These are phyloP conservation scores for Rhodosporidiobolus sp. DNA, from an alignment of 768 basidiomycete species.

Conservation along the genomic window DNA sequence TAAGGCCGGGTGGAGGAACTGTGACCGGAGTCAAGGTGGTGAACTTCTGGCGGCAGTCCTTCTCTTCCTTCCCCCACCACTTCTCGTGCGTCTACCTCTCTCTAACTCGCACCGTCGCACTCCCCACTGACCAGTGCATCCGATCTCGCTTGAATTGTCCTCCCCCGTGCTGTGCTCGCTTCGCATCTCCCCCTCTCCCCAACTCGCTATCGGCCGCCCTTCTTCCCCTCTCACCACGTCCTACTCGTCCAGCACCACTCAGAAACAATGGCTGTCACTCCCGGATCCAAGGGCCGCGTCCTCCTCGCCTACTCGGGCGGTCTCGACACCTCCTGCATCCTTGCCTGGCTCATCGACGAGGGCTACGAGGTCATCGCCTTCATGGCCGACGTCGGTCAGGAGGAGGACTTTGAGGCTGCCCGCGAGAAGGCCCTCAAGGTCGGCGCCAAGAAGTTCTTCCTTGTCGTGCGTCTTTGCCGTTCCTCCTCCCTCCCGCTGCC, in stretches of 20 bases:
- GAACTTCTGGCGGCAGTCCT: no score
- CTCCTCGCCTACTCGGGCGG: slow-evolving; percentile 97
- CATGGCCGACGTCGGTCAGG: slow-evolving; percentile 80
- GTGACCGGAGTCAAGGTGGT: no score
- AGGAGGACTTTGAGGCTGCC: slow-evolving; percentile 88
- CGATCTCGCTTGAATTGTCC: no score
- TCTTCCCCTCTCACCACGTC: not conserved
- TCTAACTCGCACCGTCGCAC: no score
- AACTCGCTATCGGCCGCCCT: not conserved
- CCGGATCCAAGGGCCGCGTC: slow-evolving; percentile 54
- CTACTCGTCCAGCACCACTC: not conserved
- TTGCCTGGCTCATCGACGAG: slow-evolving; percentile 97
- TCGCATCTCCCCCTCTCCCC: not conserved
- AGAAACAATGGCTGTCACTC: slow-evolving; percentile 22
- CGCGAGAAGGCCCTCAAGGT: slow-evolving; percentile 81
- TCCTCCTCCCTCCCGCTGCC: not conserved
- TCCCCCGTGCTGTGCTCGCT: no score
- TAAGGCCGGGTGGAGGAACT: no score
- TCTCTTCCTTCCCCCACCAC: no score
- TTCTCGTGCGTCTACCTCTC: no score
- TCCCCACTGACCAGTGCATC: no score
- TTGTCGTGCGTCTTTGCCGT: slow-evolving; percentile 58
- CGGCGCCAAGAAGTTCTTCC: slow-evolving; percentile 94
- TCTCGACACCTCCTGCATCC: slow-evolving; percentile 97
- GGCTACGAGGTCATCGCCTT: slow-evolving; percentile 96